phyloP scores from a whole-genome alignment of 805 yeast species.

The Starmerella davenportii region DNA sequence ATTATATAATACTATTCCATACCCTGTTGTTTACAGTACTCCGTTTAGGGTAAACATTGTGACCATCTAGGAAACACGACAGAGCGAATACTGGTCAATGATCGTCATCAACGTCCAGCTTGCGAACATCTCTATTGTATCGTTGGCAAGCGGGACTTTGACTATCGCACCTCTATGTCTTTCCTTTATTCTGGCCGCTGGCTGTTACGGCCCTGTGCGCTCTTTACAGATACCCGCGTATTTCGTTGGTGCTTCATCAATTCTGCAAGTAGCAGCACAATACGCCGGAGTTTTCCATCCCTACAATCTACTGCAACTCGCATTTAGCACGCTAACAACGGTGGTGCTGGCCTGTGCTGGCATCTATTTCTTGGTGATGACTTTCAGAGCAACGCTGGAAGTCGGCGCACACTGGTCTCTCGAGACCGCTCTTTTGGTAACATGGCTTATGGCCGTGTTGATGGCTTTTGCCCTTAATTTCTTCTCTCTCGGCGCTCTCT shows the following conservation, averaged over 20 bases:
- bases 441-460: slow-evolving; percentile 10
- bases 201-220: background rate
- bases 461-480: background rate
- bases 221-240: slow-evolving; percentile 9
- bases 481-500: slow-evolving; percentile 11
- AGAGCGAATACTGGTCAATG: slow-evolving; percentile 4
- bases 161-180: slow-evolving; percentile 6
- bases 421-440: slow-evolving; percentile 2
- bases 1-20: background rate
- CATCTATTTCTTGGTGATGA: slow-evolving; percentile 9
- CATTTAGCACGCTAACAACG: background rate
- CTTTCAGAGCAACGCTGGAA: background rate
- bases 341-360: slow-evolving; percentile 8
- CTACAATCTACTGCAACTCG: slow-evolving; percentile 3
- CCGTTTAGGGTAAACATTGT: background rate
- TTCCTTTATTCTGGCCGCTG: slow-evolving; percentile 10
- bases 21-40: slow-evolving; percentile 5
- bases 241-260: slow-evolving; percentile 4
- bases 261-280: slow-evolving; percentile 1
- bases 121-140: slow-evolving; percentile 16
- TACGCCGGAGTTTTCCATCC: slow-evolving; percentile 7
- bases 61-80: background rate
- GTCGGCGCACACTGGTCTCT: background rate
- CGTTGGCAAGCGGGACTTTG: slow-evolving; percentile 7
- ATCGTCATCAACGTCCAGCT: slow-evolving; percentile 17